A percentile compares a stretch with the other conserved stretches of the same genome.
Conservation (phyloP, 1,284 basidiomycete genomes). For the Moesziomyces globuligerus region DNA sequence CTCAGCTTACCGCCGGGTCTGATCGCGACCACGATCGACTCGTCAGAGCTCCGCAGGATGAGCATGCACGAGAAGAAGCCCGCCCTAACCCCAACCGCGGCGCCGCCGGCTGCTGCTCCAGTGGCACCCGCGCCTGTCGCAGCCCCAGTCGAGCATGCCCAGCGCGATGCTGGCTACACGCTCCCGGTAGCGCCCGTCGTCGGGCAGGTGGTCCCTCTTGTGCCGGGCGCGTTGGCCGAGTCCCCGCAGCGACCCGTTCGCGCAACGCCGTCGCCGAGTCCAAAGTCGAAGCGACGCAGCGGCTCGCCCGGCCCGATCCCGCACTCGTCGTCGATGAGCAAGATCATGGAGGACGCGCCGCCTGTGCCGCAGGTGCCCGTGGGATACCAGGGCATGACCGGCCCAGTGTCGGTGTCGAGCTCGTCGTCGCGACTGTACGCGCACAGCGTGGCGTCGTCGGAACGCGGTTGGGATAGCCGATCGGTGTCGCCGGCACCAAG, state of each 20-base stretch:
- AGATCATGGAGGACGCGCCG: constrained; percentile 48
- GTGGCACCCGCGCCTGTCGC: background rate
- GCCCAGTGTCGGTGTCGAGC: constrained; percentile 19
- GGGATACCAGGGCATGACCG: constrained; percentile 20
- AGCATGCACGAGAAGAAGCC: constrained; percentile 24
- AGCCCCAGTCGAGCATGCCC: no score
- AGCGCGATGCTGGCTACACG: background rate
- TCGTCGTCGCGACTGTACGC: constrained; percentile 44
- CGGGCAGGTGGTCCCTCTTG: constrained; percentile 12
- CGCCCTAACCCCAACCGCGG: no score
- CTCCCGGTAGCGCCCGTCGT: constrained; percentile 9
- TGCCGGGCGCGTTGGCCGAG: constrained; percentile 15
- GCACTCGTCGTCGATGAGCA: constrained; percentile 31
- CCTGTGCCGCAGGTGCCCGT: constrained; percentile 46
- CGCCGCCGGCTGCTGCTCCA: constrained; percentile 7
- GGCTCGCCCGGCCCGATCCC: constrained; percentile 14
- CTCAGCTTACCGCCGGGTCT: constrained; percentile 55
- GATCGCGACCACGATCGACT: constrained; percentile 53
- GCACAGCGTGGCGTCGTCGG: constrained; percentile 21
- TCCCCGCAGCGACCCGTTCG: constrained; percentile 23
- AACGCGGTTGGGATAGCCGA: constrained; percentile 36
- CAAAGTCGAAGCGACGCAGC: constrained; percentile 26
- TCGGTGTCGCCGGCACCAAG: constrained; percentile 45
- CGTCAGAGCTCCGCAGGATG: constrained; percentile 33
- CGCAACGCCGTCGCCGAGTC: constrained; percentile 8